Evolutionary conservation across 2,329 filamentous ascomycete genomes (phyloP).

Genomic region (Paracorniculantispora psalliotae): DNA sequence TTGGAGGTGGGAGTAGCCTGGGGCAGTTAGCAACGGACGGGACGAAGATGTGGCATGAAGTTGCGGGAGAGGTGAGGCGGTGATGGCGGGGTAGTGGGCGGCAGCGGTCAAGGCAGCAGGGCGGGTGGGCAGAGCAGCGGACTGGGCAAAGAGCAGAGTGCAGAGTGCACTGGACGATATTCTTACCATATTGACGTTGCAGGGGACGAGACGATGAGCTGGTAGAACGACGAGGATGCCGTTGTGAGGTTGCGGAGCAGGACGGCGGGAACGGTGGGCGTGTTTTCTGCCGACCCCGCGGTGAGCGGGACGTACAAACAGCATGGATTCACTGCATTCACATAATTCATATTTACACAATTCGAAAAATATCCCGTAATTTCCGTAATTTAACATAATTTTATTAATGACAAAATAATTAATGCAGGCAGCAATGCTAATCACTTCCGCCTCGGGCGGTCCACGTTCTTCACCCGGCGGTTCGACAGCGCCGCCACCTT

Average conservation of each 20-base stretch:
- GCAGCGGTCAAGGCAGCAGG: no score
- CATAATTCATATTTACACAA: no score
- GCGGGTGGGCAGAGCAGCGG: no score
- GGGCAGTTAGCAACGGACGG: background rate
- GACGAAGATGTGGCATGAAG: no score
- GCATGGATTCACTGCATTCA: no score
- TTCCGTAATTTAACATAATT: no score
- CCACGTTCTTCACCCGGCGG: slow-evolving; percentile 50
- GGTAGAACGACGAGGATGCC: background rate
- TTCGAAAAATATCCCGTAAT: no score
- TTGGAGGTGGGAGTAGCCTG: slow-evolving; percentile 44
- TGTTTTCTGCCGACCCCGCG: background rate
- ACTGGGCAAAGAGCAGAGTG: no score
- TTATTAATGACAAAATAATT: no score
- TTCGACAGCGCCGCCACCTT: slow-evolving; percentile 52
- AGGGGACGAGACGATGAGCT: background rate
- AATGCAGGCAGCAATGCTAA: background rate
- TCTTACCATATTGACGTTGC: no score
- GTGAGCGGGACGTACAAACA: no score
- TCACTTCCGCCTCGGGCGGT: slow-evolving; percentile 38
- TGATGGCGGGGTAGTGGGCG: background rate
- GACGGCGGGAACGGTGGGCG: background rate
- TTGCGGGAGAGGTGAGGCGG: background rate
- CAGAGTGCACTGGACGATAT: no score
- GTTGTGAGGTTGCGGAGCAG: background rate